phyloP scores from a whole-genome alignment of 1,139 yeast genomes.

The Diutina neorugosa region DNA sequence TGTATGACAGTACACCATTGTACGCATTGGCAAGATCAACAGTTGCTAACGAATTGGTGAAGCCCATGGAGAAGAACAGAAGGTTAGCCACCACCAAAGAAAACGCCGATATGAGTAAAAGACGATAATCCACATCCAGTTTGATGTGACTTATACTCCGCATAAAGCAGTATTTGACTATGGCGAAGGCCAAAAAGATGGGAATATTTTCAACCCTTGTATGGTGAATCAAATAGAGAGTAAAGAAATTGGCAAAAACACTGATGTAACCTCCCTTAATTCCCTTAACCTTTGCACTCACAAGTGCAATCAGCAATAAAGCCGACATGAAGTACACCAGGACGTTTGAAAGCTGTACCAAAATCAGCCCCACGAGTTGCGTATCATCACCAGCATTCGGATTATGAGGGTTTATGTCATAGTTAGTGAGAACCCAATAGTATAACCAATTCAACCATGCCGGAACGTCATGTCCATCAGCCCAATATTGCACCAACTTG shows the following conservation, averaged over 20 bases:
- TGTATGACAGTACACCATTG: conserved; percentile 68
- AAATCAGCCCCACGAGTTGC: neutral
- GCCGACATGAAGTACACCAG: neutral
- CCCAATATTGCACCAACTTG: conserved; percentile 40
- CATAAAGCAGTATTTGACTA: conserved; percentile 21
- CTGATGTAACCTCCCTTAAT: conserved; percentile 19
- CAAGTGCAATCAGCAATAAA: neutral
- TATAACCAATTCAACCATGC: conserved; percentile 17
- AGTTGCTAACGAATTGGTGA: conserved; percentile 85
- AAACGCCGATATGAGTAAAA: neutral
- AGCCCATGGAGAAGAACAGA: conserved; percentile 79
- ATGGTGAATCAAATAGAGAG: conserved; percentile 57
- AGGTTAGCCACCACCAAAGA: conserved; percentile 25
- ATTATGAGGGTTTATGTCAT: neutral
- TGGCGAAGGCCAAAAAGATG: conserved; percentile 40
- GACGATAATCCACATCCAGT: neutral
- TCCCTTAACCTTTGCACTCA: conserved; percentile 16
- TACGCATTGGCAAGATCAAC: conserved; percentile 86
- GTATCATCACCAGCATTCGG: neutral
- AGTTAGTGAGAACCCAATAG: conserved; percentile 10
- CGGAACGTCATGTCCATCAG: conserved; percentile 36
- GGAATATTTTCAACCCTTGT: conserved; percentile 62
- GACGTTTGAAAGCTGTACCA: neutral
- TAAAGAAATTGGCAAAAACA: conserved; percentile 32
- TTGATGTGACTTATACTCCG: neutral